Evolutionary conservation across 2,329 filamentous ascomycete genomes (phyloP).

Genomic region (Penicillium sp.): DNA sequence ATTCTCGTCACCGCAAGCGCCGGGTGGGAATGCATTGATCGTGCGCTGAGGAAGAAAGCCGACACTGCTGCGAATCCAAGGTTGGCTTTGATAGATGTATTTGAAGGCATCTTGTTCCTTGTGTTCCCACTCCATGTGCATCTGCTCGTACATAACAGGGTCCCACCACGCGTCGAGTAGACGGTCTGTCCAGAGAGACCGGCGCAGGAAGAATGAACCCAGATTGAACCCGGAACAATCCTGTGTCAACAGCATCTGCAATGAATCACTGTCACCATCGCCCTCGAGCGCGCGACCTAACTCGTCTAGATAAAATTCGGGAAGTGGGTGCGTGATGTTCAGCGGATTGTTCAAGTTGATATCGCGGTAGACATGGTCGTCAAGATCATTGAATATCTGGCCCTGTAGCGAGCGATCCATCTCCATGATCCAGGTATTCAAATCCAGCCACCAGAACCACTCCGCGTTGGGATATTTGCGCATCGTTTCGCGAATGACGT

Average conservation of each 20-base stretch:
- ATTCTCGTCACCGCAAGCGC: slow-evolving; percentile 69
- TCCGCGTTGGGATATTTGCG: slow-evolving; percentile 94
- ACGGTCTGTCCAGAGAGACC: slow-evolving; percentile 86
- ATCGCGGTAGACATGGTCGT: slow-evolving; percentile 80
- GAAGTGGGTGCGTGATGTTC: slow-evolving; percentile 85
- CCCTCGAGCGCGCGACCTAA: slow-evolving; percentile 73
- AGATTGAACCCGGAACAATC: slow-evolving; percentile 97
- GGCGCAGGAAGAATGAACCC: slow-evolving; percentile 88
- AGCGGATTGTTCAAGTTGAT: slow-evolving; percentile 96
- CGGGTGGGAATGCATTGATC: slow-evolving; percentile 92
- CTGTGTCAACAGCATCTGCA: slow-evolving; percentile 88
- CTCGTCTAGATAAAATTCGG: slow-evolving; percentile 74
- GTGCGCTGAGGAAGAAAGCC: slow-evolving; percentile 88
- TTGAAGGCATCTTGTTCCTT: slow-evolving; percentile 97
- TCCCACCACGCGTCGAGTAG: slow-evolving; percentile 98
- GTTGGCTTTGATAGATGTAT: slow-evolving; percentile 86
- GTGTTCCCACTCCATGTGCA: slow-evolving; percentile 98
- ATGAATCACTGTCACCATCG: slow-evolving; percentile 75
- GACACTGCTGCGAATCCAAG: slow-evolving; percentile 87
- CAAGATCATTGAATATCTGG: slow-evolving; percentile 84
- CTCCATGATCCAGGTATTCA: slow-evolving; percentile 98
- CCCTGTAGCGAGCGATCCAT: slow-evolving; percentile 84
- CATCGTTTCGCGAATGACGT: slow-evolving; percentile 85
- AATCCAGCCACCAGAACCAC: slow-evolving; percentile 99
- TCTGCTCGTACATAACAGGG: slow-evolving; percentile 94